A percentile compares a stretch with the other conserved stretches of the same genome.
These are phyloP conservation scores for Fusarium compactum DNA, from an alignment of 2,329 filamentous ascomycete genomes.

Conservation along the genomic window DNA sequence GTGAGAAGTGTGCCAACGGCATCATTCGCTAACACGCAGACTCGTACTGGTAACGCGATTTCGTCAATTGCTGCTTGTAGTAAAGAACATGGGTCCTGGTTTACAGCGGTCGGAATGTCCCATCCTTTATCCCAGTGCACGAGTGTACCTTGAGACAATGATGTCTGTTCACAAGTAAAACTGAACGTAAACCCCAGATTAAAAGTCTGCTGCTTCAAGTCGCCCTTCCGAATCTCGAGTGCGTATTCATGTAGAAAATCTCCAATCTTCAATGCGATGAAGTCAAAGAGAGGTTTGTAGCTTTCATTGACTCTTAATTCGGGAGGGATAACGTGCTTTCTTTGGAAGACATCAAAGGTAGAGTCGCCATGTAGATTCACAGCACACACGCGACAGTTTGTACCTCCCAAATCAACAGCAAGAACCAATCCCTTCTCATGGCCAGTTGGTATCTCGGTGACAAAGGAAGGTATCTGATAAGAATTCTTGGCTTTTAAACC, in stretches of 20 bases:
- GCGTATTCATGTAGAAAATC: not conserved
- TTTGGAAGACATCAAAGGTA: conserved; percentile 2
- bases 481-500: conserved; percentile 17
- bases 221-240: accelerated
- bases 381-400: conserved; percentile 12
- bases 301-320: conserved; percentile 4
- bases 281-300: conserved; percentile 4
- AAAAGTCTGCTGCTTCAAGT: accelerated
- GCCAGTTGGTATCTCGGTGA: conserved; percentile 16
- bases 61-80: not conserved
- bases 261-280: not conserved
- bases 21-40: conserved; percentile 10
- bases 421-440: conserved; percentile 14
- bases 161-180: conserved; percentile 13
- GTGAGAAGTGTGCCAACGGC: conserved; percentile 2
- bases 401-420: conserved; percentile 9
- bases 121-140: conserved; percentile 23
- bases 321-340: not conserved
- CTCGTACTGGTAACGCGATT: not conserved
- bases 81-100: conserved; percentile 4
- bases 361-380: conserved; percentile 10
- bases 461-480: conserved; percentile 30
- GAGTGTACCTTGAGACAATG: conserved; percentile 1
- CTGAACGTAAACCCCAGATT: conserved; percentile 16
- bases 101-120: conserved; percentile 8